Percentiles rank a stretch among this genome's conserved stretches.
Conservation (phyloP, 1,284 basidiomycete species). For the Rhodotorula glutinis region DNA sequence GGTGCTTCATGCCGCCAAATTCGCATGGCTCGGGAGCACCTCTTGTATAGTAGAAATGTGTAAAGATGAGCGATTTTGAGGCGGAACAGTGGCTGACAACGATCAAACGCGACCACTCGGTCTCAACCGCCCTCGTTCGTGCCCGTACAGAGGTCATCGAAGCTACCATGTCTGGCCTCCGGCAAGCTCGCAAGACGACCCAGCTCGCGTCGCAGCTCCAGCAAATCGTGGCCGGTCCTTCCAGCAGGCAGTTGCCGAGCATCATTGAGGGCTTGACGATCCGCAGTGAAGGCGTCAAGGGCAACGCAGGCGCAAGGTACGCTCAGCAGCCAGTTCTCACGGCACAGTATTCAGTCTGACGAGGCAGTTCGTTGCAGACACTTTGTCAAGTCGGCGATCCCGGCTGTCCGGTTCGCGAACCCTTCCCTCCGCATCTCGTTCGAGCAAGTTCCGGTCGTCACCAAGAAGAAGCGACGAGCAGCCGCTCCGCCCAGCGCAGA, state of each 20-base stretch:
- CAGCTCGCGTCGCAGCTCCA: not conserved
- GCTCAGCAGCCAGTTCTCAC: not conserved
- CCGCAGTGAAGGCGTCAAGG: not conserved
- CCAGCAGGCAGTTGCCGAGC: not conserved
- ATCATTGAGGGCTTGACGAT: not conserved
- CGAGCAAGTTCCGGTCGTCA: not conserved
- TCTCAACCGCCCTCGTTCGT: too few species aligned
- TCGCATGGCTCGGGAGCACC: too few species aligned
- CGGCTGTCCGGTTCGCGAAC: not conserved
- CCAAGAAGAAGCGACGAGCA: not conserved
- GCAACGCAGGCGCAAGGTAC: slow-evolving; percentile 9
- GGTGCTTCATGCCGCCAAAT: too few species aligned
- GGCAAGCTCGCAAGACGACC: slow-evolving; percentile 3
- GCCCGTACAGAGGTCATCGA: too few species aligned
- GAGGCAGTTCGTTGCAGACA: not conserved
- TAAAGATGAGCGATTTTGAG: too few species aligned
- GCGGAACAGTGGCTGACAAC: too few species aligned
- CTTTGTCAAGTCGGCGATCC: not conserved
- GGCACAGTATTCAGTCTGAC: not conserved
- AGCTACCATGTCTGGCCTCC: not conserved
- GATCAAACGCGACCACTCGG: too few species aligned
- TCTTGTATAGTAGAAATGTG: too few species aligned
- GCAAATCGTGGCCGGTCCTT: not conserved
- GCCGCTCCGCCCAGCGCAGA: not conserved
- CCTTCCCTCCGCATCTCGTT: slow-evolving; percentile 3